Evolutionary conservation across 371 early-diverging fungal species (phyloP), one percentile per base, ranked within the genome.

Genomic region (Blastocladiella emersonii): DNA sequence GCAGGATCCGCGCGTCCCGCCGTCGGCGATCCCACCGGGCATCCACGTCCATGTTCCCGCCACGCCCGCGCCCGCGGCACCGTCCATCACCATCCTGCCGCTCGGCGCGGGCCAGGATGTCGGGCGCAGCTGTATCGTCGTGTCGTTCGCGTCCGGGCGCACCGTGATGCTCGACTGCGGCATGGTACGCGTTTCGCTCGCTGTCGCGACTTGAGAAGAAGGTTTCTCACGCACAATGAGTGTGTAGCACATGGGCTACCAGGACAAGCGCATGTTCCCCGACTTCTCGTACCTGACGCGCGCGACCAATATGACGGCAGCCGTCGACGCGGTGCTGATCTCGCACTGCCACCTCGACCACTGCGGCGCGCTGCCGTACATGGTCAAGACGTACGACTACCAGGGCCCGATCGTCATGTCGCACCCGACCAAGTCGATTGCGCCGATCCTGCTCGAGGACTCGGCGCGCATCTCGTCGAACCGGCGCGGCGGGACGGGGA

Each of bases 161-260:
- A 93, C 88, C 60, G 88, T 97, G 36, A 94, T 98, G 95, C 86
- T 98, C 70, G 98, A 98, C 77, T 98, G 98, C 72, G 98, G 98
- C 19, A 88, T 91, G 86, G n/a, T n/a, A n/a, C n/a, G n/a, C n/a
- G n/a, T n/a, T n/a, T n/a, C n/a, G n/a, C n/a, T n/a, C n/a, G n/a
- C 19, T 57, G n/a, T 57, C 32, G 17, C 17, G n/a, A 57, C 35
- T 57, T 57, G 17, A 57, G 21, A 21, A 48, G 19, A 21, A 17
- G 17, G 17, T 57, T 37, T 57, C 57, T 57, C 19, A 57, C n/a
- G 57, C 35, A n/a, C 39, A 57, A 74, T n/a, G n/a, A n/a, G n/a
- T n/a, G n/a, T n/a, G n/a, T n/a, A n/a, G n/a, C 98, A 99, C 76
- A 97, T 98, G 95, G 99, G 98, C 6, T 98, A 91, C 76, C 85